phyloP scores from a whole-genome alignment of 1,284 basidiomycete species.

The Marasmius oreades region DNA sequence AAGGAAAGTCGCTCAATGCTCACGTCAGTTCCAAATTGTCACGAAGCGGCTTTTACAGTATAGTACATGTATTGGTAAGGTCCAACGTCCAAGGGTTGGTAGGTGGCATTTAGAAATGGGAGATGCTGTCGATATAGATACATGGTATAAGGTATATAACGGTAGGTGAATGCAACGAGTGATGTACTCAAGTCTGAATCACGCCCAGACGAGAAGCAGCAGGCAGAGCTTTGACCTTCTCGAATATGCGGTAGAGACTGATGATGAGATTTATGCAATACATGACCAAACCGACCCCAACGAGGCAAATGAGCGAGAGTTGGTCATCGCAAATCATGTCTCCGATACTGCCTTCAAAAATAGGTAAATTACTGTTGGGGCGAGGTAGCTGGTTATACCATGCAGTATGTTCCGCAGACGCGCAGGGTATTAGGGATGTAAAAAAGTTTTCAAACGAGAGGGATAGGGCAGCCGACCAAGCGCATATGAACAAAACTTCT shows the following conservation, averaged over 20 bases:
- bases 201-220: constrained; percentile 11
- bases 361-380: constrained; percentile 36
- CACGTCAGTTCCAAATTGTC: no score
- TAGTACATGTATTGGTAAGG: no score
- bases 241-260: constrained; percentile 83
- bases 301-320: constrained; percentile 70
- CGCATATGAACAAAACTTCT: constrained; percentile 87
- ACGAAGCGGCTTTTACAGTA: no score
- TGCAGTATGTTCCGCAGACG: constrained; percentile 48
- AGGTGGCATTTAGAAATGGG: neutral
- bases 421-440: constrained; percentile 80
- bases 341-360: constrained; percentile 47
- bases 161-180: neutral
- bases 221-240: constrained; percentile 72
- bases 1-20: no score
- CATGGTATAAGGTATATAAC: neutral
- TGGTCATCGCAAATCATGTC: constrained; percentile 67
- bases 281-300: constrained; percentile 69
- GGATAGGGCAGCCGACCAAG: constrained; percentile 88
- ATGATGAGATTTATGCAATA: constrained; percentile 83
- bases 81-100: neutral
- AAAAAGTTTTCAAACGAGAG: constrained; percentile 91
- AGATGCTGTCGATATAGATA: neutral
- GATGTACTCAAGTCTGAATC: neutral
- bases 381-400: constrained; percentile 71